Evolutionary conservation across 345 rosid genomes (phyloP), one percentile per base, ranked within the genome.

Genomic region (Noccaea caerulescens): DNA sequence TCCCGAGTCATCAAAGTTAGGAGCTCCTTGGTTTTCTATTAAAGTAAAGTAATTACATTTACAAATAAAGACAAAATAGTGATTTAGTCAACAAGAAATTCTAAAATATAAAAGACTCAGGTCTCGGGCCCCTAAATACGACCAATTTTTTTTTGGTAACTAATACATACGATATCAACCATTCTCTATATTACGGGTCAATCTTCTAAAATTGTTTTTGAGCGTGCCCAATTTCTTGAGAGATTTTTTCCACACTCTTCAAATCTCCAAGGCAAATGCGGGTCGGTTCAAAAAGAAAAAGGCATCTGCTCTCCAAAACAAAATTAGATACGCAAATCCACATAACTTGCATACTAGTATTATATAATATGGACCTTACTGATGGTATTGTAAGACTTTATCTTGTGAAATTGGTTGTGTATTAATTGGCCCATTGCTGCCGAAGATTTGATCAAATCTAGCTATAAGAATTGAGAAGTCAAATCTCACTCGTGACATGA

Each of bases 41-140:
- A 12, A 14, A 18, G 33, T 32, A 41, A 52, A 51, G 47, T 38
- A 53, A 68, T 43, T 59, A 68, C 50, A 68, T 52, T 52, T 36
- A 52, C 50, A 61, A 61, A 68, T 75, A 30, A 53, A 68, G 74
- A 75, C 79, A 61, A 75, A 68, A 36, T 74, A 67, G 57, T 67
- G 55, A 75, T 68, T 60, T 53, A 68, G 79, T 75, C 79, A 68
- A 75, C 64, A 75, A 37, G 10, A 68, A 68, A 52, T 51, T 67
- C 33, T 75, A 68, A 66, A 75, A 75, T 61, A 75, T 57, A n/a
- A 10, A 78, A 66, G 73, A 44, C 61, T 66, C 45, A 16, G 58
- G 76, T 59, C 81, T 79, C 77, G 77, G 75, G 82, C 67, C 68
- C 78, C 65, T 65, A 69, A 78, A 44, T 41, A 67, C 53, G 56